phyloP scores from a whole-genome alignment of 2,329 filamentous ascomycete species.

The Sporothrix luriei region DNA sequence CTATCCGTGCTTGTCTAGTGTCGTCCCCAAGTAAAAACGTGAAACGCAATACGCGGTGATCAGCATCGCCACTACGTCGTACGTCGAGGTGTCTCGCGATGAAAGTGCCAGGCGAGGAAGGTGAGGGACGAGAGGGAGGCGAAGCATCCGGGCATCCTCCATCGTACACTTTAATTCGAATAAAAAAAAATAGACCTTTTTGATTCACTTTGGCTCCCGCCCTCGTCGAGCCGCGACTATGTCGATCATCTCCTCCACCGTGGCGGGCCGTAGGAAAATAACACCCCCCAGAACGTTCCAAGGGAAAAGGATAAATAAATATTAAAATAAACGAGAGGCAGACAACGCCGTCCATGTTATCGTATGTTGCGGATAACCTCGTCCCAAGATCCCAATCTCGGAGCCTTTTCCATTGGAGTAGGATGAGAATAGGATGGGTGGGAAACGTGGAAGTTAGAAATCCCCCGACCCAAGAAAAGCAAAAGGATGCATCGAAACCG shows the following conservation, averaged over 20 bases:
- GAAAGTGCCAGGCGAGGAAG: too few relatives aligned
- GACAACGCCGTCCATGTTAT: neutral
- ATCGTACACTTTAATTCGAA: neutral
- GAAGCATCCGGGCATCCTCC: neutral
- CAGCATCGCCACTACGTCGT: neutral
- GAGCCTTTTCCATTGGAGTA: too few relatives aligned
- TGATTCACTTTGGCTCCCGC: slow-evolving; percentile 14
- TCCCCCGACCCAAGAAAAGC: neutral
- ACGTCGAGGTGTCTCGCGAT: neutral
- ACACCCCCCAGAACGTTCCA: neutral
- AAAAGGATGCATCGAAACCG: neutral
- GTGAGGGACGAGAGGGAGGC: too few relatives aligned
- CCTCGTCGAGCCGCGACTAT: neutral
- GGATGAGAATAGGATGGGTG: neutral
- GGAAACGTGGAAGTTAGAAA: neutral
- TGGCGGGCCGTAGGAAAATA: neutral
- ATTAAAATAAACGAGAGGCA: neutral
- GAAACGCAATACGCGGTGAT: slow-evolving; percentile 20
- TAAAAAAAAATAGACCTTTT: too few relatives aligned
- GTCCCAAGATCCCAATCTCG: neutral
- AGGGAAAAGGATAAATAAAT: neutral
- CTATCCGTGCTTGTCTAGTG: neutral
- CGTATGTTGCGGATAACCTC: neutral
- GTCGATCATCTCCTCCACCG: slow-evolving; percentile 12
- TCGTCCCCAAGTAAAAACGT: neutral